Conservation (phyloP, 345 rosid genomes). For the Euclidium syriacum region DNA sequence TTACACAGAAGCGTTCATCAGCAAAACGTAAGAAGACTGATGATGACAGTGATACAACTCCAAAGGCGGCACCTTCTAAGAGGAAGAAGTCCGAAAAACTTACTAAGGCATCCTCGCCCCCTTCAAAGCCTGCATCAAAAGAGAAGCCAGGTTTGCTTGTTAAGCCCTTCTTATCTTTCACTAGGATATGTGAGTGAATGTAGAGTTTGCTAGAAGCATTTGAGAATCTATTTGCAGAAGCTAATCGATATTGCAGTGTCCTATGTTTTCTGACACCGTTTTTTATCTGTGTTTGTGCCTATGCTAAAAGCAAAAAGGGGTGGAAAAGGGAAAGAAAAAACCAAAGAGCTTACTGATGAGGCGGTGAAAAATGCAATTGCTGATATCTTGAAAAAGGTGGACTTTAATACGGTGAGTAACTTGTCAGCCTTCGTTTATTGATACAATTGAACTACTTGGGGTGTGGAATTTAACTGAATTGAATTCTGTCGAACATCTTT, state of each 20-base stretch:
- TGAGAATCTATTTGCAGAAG: background rate
- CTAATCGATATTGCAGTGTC: conserved; percentile 1
- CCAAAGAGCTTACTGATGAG: conserved; percentile 47
- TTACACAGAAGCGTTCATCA: conserved; percentile 38
- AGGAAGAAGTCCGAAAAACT: conserved; percentile 46
- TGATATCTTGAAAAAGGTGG: conserved; percentile 77
- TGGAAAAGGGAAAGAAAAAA: conserved; percentile 63
- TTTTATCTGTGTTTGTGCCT: conserved; percentile 13
- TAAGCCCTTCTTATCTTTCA: background rate
- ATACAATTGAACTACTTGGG: background rate
- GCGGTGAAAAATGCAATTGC: conserved; percentile 63
- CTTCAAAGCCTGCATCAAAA: conserved; percentile 42
- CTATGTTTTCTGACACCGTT: conserved; percentile 13
- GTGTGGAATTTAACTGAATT: background rate
- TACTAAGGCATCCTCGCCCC: conserved; percentile 39
- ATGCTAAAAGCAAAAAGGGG: conserved; percentile 42
- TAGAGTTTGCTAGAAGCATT: conserved; percentile 1
- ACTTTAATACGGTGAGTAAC: conserved; percentile 73
- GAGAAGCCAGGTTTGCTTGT: conserved; percentile 48
- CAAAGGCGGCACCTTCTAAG: conserved; percentile 46
- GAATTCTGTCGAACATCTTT: background rate
- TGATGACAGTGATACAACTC: conserved; percentile 48
- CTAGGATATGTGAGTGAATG: background rate
- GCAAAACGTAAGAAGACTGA: conserved; percentile 38
- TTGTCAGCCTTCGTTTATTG: background rate